A percentile compares a stretch with the other conserved stretches of the same genome.
These are phyloP conservation scores for Termitomyces bulborhizus DNA, from an alignment of 768 basidiomycete species.

Conservation along the genomic window DNA sequence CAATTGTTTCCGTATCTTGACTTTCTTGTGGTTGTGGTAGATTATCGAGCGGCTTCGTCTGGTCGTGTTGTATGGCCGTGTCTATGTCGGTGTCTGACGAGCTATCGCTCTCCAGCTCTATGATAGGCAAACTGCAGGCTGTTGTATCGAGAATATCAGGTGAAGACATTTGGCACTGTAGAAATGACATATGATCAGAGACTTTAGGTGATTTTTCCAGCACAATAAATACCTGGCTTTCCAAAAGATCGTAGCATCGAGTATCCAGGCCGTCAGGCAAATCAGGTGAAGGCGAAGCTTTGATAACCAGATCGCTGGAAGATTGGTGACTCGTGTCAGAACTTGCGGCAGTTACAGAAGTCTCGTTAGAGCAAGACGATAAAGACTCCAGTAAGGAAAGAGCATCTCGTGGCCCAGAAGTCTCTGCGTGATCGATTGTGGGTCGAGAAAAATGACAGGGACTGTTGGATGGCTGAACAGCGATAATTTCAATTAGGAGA, in stretches of 20 bases:
- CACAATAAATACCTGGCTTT: background rate
- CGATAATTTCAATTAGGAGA: background rate
- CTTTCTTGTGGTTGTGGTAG: background rate
- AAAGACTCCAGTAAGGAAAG: background rate
- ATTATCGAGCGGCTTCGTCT: background rate
- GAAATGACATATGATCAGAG: background rate
- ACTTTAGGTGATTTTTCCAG: background rate
- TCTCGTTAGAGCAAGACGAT: background rate
- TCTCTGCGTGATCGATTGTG: background rate
- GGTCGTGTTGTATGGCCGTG: background rate
- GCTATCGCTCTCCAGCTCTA: background rate
- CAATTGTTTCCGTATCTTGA: constrained; percentile 18
- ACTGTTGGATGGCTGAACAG: background rate
- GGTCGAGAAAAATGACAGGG: background rate
- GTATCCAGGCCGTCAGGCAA: constrained; percentile 15
- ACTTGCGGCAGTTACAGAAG: background rate
- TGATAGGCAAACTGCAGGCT: background rate
- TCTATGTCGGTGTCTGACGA: background rate
- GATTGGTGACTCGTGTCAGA: background rate
- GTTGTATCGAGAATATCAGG: background rate
- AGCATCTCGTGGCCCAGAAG: background rate
- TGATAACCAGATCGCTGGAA: background rate
- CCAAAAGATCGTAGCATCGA: constrained; percentile 19
- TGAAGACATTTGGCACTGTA: background rate
- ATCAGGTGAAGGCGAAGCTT: background rate